Conservation (phyloP, 1,139 yeast species). For the Nakaseomyces glabratus region DNA sequence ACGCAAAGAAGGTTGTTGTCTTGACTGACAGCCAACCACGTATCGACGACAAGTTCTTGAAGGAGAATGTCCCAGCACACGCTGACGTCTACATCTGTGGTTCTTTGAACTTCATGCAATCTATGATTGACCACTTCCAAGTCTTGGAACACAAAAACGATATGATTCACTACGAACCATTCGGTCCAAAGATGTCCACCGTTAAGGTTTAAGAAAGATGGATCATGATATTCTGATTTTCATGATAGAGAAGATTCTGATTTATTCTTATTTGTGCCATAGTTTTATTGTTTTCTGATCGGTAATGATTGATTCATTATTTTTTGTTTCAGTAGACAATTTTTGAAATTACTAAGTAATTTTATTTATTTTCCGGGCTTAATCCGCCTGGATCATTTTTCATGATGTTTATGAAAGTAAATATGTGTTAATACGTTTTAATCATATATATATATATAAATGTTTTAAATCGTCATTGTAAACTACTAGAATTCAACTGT, state of each 20-base stretch:
- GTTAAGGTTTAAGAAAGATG: constrained; percentile 15
- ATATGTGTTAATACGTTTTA: not conserved
- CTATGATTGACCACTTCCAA: constrained; percentile 20
- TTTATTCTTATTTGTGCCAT: constrained; percentile 5
- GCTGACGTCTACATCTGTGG: constrained; percentile 30
- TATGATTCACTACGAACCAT: constrained; percentile 27
- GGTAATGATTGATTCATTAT: not conserved
- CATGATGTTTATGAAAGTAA: constrained; percentile 7
- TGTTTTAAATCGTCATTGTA: too few relatives aligned
- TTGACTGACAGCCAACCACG: constrained; percentile 22
- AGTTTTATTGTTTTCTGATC: not conserved
- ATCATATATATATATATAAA: too few relatives aligned
- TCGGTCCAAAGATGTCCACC: constrained; percentile 30
- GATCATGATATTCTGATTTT: not conserved
- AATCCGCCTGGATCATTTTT: too few relatives aligned
- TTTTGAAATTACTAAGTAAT: not conserved
- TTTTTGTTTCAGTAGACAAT: not conserved
- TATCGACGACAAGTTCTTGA: constrained; percentile 21
- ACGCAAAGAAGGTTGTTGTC: constrained; percentile 15
- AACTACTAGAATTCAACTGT: too few relatives aligned
- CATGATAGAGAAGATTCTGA: not conserved
- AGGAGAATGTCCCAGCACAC: constrained; percentile 20
- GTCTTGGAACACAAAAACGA: constrained; percentile 19
- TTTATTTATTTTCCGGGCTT: not conserved
- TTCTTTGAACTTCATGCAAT: constrained; percentile 25